A percentile compares a stretch with the other conserved stretches of the same genome.
Evolutionary conservation across 345 rosid genomes (phyloP).

Genomic region (Aegle marmelos): DNA sequence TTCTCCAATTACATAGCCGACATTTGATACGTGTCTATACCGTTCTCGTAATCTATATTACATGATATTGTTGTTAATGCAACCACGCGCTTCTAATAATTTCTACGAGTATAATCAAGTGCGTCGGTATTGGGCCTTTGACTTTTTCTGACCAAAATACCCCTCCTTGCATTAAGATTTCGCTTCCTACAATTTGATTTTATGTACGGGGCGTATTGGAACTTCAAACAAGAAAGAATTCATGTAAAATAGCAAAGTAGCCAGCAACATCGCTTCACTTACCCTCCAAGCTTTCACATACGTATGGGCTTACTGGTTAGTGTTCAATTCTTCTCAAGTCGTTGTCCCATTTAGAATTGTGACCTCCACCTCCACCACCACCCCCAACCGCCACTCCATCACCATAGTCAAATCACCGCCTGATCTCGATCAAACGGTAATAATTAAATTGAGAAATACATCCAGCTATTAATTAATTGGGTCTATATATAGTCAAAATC

Average conservation of each 20-base stretch:
- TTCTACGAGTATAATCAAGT: slow-evolving; percentile 6
- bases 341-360: slow-evolving; percentile 10
- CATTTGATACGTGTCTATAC: not conserved
- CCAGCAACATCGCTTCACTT: slow-evolving; percentile 10
- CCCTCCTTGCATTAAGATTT: not conserved
- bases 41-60: not conserved
- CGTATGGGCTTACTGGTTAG: not conserved
- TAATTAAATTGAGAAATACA: not conserved
- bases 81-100: not conserved
- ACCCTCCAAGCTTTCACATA: slow-evolving; percentile 5
- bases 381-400: slow-evolving; percentile 11
- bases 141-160: slow-evolving; percentile 4
- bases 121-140: slow-evolving; percentile 1
- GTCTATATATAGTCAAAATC: not conserved
- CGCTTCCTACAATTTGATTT: no score
- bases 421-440: not conserved
- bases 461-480: not conserved
- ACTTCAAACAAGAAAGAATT: not conserved
- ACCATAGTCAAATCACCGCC: not conserved
- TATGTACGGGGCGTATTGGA: no score
- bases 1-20: not conserved
- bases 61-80: not conserved
- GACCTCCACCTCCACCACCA: slow-evolving; percentile 7
- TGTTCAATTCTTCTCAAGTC: not conserved
- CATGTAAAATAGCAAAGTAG: not conserved